These are phyloP conservation scores for Cladorrhinum sp. DNA, from an alignment of 2,329 filamentous ascomycete species.

Conservation along the genomic window DNA sequence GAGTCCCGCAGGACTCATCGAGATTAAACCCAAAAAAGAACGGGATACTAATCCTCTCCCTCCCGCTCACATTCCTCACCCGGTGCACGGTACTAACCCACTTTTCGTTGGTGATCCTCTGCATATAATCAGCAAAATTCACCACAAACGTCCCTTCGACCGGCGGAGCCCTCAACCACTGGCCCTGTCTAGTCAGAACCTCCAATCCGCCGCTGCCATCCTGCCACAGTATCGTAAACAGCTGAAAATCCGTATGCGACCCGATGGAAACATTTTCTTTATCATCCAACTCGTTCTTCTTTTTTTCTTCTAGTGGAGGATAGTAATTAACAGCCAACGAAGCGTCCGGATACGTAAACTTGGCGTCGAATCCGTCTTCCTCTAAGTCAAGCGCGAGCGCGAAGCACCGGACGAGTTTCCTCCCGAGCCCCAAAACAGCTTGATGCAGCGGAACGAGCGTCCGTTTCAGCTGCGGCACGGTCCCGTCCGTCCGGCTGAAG, in stretches of 20 bases:
- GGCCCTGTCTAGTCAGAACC: constrained; percentile 37
- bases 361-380: constrained; percentile 54
- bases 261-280: constrained; percentile 42
- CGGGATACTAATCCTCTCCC: constrained; percentile 43
- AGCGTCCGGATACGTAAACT: constrained; percentile 50
- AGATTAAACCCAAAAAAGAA: constrained; percentile 46
- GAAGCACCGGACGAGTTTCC: constrained; percentile 50
- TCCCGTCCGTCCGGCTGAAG: constrained; percentile 47
- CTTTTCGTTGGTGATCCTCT: constrained; percentile 48
- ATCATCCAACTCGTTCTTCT: constrained; percentile 24
- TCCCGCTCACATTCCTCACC: constrained; percentile 40
- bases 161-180: constrained; percentile 43
- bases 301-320: constrained; percentile 27
- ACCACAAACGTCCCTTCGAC: constrained; percentile 45
- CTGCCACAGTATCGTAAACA: constrained; percentile 49
- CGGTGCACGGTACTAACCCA: constrained; percentile 50
- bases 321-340: constrained; percentile 43
- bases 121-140: constrained; percentile 51
- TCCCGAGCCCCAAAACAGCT: constrained; percentile 47
- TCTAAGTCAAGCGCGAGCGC: constrained; percentile 53
- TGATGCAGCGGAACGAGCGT: constrained; percentile 47
- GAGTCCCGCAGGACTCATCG: constrained; percentile 41
- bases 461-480: constrained; percentile 43
- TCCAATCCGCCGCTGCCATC: constrained; percentile 42
- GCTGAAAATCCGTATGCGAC: constrained; percentile 52